A percentile compares a stretch with the other conserved stretches of the same genome.
Conservation (phyloP, 2,329 filamentous ascomycete species). For the Shiraia bambusicola region DNA sequence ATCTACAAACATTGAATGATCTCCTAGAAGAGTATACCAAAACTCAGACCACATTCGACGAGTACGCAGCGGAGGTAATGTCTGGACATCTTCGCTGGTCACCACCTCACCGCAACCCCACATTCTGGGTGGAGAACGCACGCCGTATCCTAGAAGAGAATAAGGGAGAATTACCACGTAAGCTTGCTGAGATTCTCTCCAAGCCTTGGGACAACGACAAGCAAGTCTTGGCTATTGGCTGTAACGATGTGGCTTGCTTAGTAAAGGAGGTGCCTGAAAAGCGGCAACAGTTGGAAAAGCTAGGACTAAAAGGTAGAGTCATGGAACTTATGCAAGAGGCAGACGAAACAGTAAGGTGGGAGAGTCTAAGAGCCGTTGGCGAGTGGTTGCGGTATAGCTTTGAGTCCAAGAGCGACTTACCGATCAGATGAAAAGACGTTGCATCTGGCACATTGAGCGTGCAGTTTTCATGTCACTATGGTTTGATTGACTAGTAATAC, state of each 20-base stretch:
- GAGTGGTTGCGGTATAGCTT: slow-evolving; percentile 71
- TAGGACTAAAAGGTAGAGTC: slow-evolving; percentile 80
- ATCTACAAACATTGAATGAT: slow-evolving; percentile 49
- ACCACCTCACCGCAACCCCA: slow-evolving; percentile 80
- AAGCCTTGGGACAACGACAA: slow-evolving; percentile 83
- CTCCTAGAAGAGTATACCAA: slow-evolving; percentile 85
- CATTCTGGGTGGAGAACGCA: slow-evolving; percentile 92
- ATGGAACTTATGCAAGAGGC: slow-evolving; percentile 93
- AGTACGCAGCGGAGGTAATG: slow-evolving; percentile 78
- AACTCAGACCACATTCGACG: slow-evolving; percentile 66
- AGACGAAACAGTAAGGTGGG: slow-evolving; percentile 88
- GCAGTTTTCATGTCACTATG: neutral
- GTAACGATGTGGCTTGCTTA: slow-evolving; percentile 85
- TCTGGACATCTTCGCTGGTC: slow-evolving; percentile 90
- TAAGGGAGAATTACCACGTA: slow-evolving; percentile 74
- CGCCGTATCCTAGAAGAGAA: slow-evolving; percentile 81
- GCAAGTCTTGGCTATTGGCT: slow-evolving; percentile 85
- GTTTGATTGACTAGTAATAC: neutral
- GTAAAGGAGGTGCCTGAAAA: slow-evolving; percentile 89
- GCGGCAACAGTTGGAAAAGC: slow-evolving; percentile 74
- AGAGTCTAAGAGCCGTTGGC: slow-evolving; percentile 81
- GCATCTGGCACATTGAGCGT: neutral
- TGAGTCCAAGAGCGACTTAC: slow-evolving; percentile 39
- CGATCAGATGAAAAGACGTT: slow-evolving; percentile 22
- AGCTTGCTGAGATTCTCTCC: slow-evolving; percentile 81